Percentiles rank a stretch among this genome's conserved stretches.
phyloP scores from a whole-genome alignment of 768 basidiomycete genomes.

The Macrolepiota dolichaula region DNA sequence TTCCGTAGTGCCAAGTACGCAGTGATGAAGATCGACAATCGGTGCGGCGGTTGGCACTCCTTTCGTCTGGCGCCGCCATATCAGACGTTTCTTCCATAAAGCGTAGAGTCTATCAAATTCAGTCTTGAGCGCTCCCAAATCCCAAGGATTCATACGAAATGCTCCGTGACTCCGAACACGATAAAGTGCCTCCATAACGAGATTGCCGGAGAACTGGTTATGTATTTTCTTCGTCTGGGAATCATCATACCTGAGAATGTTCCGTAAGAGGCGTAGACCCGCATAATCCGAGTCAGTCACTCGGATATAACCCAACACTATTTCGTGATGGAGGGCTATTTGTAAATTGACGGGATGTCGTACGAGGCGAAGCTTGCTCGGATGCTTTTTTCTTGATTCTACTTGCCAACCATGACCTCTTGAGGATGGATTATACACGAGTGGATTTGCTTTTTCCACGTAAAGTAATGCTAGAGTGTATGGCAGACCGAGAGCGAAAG shows the following conservation, averaged over 20 bases:
- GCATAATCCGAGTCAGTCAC: neutral
- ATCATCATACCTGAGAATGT: neutral
- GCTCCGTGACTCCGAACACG: neutral
- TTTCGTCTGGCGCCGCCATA: neutral
- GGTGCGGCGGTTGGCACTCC: neutral
- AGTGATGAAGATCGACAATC: neutral
- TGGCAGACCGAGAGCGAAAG: neutral
- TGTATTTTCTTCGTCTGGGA: neutral
- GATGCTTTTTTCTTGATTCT: neutral
- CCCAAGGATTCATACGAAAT: neutral
- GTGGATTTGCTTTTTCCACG: neutral
- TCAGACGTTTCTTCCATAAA: neutral
- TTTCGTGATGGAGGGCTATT: neutral
- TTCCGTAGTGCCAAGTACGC: neutral
- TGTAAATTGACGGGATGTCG: neutral
- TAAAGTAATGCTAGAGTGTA: neutral
- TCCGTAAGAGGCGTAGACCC: neutral
- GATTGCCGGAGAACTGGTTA: neutral
- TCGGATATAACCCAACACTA: slow-evolving; percentile 2
- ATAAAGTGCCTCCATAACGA: neutral
- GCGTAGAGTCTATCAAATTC: neutral
- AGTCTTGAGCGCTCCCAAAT: neutral
- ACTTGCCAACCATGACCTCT: neutral
- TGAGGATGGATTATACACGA: neutral
- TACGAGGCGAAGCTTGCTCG: neutral